These are phyloP conservation scores for Capillidium heterosporum DNA, from an alignment of 371 early-diverging fungal species.

Conservation along the genomic window DNA sequence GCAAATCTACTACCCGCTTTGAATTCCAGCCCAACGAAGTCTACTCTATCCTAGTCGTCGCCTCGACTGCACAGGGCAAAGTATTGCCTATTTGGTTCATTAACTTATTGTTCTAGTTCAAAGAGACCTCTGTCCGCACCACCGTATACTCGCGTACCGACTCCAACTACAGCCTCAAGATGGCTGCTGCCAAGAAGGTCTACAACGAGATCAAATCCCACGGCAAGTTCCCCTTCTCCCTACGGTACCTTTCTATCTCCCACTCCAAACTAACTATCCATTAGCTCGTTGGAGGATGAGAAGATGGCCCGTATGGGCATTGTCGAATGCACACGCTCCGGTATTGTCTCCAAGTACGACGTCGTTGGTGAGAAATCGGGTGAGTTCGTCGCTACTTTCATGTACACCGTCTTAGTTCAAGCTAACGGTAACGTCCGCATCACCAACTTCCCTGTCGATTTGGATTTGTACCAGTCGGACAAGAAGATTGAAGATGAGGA, in stretches of 20 bases:
- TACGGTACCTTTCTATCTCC: slow-evolving; percentile 23
- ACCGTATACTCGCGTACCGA: slow-evolving; percentile 84
- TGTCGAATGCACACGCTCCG: slow-evolving; percentile 69
- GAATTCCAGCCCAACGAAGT: slow-evolving; percentile 78
- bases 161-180: slow-evolving; percentile 70
- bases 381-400: slow-evolving; percentile 70
- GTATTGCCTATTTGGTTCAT: slow-evolving; percentile 7
- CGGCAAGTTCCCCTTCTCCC: slow-evolving; percentile 76
- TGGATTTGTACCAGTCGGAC: slow-evolving; percentile 44
- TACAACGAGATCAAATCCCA: slow-evolving; percentile 56
- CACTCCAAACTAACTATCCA: background rate
- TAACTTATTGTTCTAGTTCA: slow-evolving; percentile 12
- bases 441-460: slow-evolving; percentile 46
- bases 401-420: slow-evolving; percentile 76
- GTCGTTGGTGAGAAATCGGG: slow-evolving; percentile 73
- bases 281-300: slow-evolving; percentile 48
- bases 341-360: slow-evolving; percentile 61
- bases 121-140: slow-evolving; percentile 53
- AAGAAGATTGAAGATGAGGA: slow-evolving; percentile 59
- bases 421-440: slow-evolving; percentile 63
- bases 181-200: slow-evolving; percentile 65
- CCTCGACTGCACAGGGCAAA: slow-evolving; percentile 82
- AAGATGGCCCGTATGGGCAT: slow-evolving; percentile 84
- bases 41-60: slow-evolving; percentile 64
- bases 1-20: slow-evolving; percentile 43